Percentiles rank a stretch among this genome's conserved stretches.
These are phyloP conservation scores for Suhomyces sp. DNA, from an alignment of 805 yeast genomes.

Conservation along the genomic window DNA sequence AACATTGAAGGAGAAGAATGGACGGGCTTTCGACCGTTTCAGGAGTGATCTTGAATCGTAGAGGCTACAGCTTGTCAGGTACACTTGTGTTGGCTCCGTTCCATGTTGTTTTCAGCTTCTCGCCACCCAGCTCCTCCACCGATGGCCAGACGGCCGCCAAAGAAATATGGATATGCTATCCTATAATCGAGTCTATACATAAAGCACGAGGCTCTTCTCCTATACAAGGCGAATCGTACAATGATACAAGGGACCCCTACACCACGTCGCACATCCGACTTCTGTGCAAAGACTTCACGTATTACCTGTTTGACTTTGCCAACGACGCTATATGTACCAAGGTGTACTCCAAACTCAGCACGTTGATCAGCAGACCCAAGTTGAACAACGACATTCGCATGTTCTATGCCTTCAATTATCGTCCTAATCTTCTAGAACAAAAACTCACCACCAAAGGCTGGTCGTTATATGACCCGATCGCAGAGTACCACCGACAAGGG, in stretches of 20 bases:
- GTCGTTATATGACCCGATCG: constrained; percentile 58
- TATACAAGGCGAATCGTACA: not conserved
- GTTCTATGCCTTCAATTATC: constrained; percentile 79
- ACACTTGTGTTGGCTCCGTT: constrained; percentile 33
- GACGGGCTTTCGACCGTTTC: constrained; percentile 24
- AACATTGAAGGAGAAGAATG: not conserved
- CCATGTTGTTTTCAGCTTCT: constrained; percentile 40
- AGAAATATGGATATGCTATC: constrained; percentile 92
- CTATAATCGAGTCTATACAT: constrained; percentile 65
- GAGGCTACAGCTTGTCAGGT: constrained; percentile 38
- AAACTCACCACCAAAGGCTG: constrained; percentile 57
- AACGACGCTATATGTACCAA: constrained; percentile 59
- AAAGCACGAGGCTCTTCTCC: constrained; percentile 50
- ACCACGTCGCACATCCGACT: constrained; percentile 58
- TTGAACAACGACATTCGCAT: constrained; percentile 38
- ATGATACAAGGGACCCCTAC: constrained; percentile 28
- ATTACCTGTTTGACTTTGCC: constrained; percentile 70
- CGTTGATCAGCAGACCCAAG: constrained; percentile 56
- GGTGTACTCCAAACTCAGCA: constrained; percentile 69
- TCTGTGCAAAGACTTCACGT: constrained; percentile 82
- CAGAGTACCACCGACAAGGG: constrained; percentile 77
- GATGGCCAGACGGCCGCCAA: constrained; percentile 17
- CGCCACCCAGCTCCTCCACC: constrained; percentile 7
- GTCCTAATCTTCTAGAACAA: constrained; percentile 68
- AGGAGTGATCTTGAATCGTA: constrained; percentile 34